A percentile compares a stretch with the other conserved stretches of the same genome.
phyloP scores from a whole-genome alignment of 306 rosid species.

The Prunus campanulata region DNA sequence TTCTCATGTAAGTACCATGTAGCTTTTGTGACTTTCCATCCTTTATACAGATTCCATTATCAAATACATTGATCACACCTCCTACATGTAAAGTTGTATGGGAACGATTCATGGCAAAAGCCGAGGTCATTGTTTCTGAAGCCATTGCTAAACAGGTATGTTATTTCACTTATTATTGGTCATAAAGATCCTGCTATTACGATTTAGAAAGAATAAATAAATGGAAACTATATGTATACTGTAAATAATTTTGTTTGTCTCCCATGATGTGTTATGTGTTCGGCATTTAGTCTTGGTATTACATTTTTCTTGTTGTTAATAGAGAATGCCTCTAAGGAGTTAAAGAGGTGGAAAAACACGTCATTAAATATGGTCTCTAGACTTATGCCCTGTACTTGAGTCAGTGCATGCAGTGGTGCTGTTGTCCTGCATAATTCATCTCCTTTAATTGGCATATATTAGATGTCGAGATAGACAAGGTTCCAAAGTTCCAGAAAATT shows the following conservation, averaged over 20 bases:
- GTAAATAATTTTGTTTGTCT: neutral
- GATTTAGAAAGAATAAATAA: slow-evolving; percentile 1
- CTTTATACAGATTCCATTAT: too few species aligned
- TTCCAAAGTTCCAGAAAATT: too few species aligned
- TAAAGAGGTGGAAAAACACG: neutral
- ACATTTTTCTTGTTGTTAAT: neutral
- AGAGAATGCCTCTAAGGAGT: neutral
- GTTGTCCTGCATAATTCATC: neutral
- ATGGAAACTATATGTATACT: neutral
- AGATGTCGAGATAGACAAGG: too few species aligned
- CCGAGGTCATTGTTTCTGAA: slow-evolving; percentile 87
- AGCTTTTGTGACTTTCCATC: too few species aligned
- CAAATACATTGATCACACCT: too few species aligned
- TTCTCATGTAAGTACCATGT: too few species aligned
- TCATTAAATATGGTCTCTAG: neutral
- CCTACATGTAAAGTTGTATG: too few species aligned
- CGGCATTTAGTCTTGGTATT: neutral
- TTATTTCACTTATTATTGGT: neutral
- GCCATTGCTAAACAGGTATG: slow-evolving; percentile 96
- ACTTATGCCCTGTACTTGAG: neutral
- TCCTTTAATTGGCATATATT: neutral
- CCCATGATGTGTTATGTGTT: neutral
- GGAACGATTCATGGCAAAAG: slow-evolving; percentile 37
- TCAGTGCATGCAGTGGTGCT: neutral
- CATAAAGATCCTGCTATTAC: neutral